phyloP scores from a whole-genome alignment of 257 asterid genomes.

The Forsythia suspensa region DNA sequence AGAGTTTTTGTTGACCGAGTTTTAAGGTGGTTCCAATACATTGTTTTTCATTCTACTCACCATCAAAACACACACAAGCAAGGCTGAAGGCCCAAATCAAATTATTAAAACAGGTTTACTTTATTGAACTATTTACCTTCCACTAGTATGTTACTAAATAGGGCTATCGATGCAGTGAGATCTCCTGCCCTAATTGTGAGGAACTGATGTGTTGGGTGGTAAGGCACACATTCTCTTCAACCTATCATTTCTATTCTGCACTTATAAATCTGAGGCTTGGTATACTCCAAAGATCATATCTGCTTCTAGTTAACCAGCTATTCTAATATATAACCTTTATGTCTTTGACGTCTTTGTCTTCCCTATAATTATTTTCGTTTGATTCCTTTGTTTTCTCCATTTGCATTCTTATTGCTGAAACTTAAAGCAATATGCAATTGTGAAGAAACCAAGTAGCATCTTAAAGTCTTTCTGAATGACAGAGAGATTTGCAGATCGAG shows the following conservation, averaged over 20 bases:
- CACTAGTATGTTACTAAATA: not conserved
- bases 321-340: not conserved
- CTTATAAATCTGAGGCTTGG: not conserved
- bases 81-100: not conserved
- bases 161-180: not conserved
- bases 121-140: not conserved
- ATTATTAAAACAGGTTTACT: not conserved
- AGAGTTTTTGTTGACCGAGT: not conserved
- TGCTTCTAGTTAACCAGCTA: not conserved
- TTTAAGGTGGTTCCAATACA: not conserved
- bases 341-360: not conserved
- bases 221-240: not conserved
- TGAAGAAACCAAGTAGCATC: not conserved
- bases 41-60: not conserved
- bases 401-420: not conserved
- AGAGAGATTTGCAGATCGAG: not conserved
- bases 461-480: not conserved
- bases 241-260: not conserved
- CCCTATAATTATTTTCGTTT: not conserved
- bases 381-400: not conserved
- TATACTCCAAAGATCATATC: not conserved
- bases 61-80: not conserved
- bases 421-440: not conserved
- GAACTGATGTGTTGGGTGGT: not conserved
- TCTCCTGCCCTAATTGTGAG: not conserved